Percentiles rank a stretch among this genome's conserved stretches.
Evolutionary conservation across 2,329 filamentous ascomycete genomes (phyloP).

Genomic region (Epichloe coenophiala): DNA sequence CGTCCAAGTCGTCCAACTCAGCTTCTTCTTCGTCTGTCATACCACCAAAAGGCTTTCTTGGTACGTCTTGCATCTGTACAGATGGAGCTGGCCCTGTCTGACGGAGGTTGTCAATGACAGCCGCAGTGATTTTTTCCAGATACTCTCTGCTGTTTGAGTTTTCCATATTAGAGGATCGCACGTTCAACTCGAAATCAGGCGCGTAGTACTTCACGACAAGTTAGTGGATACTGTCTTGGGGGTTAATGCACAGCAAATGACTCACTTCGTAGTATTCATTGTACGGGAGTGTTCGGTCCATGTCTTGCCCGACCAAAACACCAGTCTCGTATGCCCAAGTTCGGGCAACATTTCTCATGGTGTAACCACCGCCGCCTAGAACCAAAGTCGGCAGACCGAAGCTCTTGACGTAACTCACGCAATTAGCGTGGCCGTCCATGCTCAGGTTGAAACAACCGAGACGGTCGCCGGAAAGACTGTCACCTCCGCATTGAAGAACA

Average conservation of each 20-base stretch:
- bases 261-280: constrained; percentile 83
- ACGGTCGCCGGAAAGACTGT: constrained; percentile 86
- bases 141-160: too few relatives aligned
- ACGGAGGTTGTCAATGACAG: constrained; percentile 75
- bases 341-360: constrained; percentile 89
- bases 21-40: constrained; percentile 56
- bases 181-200: constrained; percentile 80
- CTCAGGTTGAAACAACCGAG: constrained; percentile 96
- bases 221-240: constrained; percentile 9
- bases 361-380: constrained; percentile 90
- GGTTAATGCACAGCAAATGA: background rate
- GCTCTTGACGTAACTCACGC: constrained; percentile 80
- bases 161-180: constrained; percentile 70
- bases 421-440: constrained; percentile 90
- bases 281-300: constrained; percentile 75
- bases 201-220: constrained; percentile 63
- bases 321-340: constrained; percentile 97
- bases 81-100: constrained; percentile 80
- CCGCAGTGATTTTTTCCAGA: too few relatives aligned
- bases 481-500: constrained; percentile 89
- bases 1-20: constrained; percentile 57
- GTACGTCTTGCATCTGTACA: constrained; percentile 75
- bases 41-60: constrained; percentile 45
- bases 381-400: constrained; percentile 80
- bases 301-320: constrained; percentile 68